Evolutionary conservation across 2,329 filamentous ascomycete genomes (phyloP).

Genomic region (Blastomyces gilchristii): DNA sequence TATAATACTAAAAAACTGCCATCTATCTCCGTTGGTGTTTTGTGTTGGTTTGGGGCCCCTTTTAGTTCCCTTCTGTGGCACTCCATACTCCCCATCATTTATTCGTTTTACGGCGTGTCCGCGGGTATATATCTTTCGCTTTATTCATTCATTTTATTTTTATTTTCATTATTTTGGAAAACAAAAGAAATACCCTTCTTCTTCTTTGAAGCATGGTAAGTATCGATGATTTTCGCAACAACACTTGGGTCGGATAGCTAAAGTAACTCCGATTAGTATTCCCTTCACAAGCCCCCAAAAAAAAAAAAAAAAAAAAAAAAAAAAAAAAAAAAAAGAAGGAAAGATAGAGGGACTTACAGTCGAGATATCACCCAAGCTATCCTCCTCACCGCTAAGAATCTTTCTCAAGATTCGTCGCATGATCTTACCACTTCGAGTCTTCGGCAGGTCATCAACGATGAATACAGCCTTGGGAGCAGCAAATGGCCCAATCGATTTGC

Average conservation of each 20-base stretch:
- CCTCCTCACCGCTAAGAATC: slow-evolving; percentile 93
- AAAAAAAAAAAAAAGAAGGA: no score
- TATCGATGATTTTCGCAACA: slow-evolving; percentile 78
- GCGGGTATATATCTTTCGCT: background rate
- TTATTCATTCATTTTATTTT: background rate
- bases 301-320: no score
- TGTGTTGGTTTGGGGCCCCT: background rate
- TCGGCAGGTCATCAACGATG: slow-evolving; percentile 85
- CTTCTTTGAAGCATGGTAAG: slow-evolving; percentile 51
- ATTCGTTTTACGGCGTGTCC: background rate
- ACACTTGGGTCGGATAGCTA: slow-evolving; percentile 82
- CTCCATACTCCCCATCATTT: background rate
- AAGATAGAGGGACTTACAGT: slow-evolving; percentile 60
- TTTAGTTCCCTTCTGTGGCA: background rate
- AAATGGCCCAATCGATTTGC: slow-evolving; percentile 95
- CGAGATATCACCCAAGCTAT: slow-evolving; percentile 85
- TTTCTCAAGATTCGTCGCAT: slow-evolving; percentile 96
- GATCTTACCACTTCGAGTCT: slow-evolving; percentile 97
- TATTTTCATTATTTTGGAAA: background rate
- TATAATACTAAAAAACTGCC: background rate
- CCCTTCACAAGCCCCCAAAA: no score
- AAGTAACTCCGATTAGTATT: no score
- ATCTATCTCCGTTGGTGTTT: no score
- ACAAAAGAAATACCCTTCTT: slow-evolving; percentile 21
- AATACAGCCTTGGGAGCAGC: slow-evolving; percentile 90